phyloP scores from a whole-genome alignment of 176 grass and related monocot genomes.

The Oryza meyeriana region DNA sequence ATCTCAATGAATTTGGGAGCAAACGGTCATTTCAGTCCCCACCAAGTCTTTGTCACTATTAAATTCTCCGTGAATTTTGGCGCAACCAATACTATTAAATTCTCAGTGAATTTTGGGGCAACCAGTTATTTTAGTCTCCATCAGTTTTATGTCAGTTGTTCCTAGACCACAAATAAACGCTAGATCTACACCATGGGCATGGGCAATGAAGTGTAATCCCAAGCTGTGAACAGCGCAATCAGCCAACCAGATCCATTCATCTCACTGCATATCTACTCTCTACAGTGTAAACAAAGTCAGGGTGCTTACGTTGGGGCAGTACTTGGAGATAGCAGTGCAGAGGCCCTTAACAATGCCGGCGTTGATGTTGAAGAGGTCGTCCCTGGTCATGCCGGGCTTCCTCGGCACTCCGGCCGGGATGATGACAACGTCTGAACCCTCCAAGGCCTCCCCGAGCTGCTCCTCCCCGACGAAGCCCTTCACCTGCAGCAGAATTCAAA shows the following conservation, averaged over 20 bases:
- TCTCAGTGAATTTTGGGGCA: background rate
- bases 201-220: background rate
- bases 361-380: slow-evolving; percentile 87
- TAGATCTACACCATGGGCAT: background rate
- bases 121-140: background rate
- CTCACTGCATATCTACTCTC: slow-evolving; percentile 27
- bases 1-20: background rate
- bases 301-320: slow-evolving; percentile 59
- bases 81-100: too few species aligned
- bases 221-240: background rate
- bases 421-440: slow-evolving; percentile 60
- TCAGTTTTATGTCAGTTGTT: background rate
- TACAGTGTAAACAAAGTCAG: background rate
- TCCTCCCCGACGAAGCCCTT: slow-evolving; percentile 50
- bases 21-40: background rate
- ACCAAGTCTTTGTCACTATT: background rate
- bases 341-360: slow-evolving; percentile 61
- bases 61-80: too few species aligned
- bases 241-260: background rate
- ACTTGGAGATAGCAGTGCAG: slow-evolving; percentile 55
- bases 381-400: slow-evolving; percentile 79
- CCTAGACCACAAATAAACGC: background rate
- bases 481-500: slow-evolving; percentile 15
- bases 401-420: slow-evolving; percentile 69
- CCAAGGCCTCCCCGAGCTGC: slow-evolving; percentile 50